Conservation (phyloP, 805 yeast genomes). For the Komagataella populi region DNA sequence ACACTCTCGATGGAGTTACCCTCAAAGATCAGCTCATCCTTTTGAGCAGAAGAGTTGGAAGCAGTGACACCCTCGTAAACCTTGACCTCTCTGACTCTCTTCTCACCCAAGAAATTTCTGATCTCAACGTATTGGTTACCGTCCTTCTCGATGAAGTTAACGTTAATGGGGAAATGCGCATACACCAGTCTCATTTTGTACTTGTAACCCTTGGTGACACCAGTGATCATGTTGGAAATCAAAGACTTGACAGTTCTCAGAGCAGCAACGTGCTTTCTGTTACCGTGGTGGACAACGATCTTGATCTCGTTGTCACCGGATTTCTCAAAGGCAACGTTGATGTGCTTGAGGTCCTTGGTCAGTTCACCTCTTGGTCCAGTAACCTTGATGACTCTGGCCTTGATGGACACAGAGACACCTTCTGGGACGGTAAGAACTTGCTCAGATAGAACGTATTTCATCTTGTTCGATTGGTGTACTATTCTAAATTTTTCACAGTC, state of each 20-base stretch:
- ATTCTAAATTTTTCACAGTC: background rate
- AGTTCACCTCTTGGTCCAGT: conserved; percentile 97
- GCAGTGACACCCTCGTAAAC: conserved; percentile 83
- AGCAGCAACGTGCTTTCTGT: conserved; percentile 99
- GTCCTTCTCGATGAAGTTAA: conserved; percentile 75
- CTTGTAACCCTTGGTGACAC: conserved; percentile 98
- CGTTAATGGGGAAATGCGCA: conserved; percentile 99
- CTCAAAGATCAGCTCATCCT: conserved; percentile 85
- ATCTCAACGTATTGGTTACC: conserved; percentile 73
- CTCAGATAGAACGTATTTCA: conserved; percentile 53
- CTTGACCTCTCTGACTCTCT: conserved; percentile 83
- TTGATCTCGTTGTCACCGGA: conserved; percentile 58
- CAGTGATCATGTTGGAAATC: conserved; percentile 86
- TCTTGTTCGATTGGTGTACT: conserved; percentile 9
- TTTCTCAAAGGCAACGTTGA: conserved; percentile 87
- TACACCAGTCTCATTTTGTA: conserved; percentile 99
- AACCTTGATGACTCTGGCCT: conserved; percentile 81
- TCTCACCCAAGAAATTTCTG: conserved; percentile 99
- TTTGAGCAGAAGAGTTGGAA: conserved; percentile 69
- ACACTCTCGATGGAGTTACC: conserved; percentile 98
- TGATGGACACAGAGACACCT: conserved; percentile 83
- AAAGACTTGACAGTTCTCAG: conserved; percentile 97
- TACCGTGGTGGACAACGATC: conserved; percentile 95
- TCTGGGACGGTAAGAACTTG: conserved; percentile 64
- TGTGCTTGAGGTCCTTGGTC: conserved; percentile 83